phyloP scores from a whole-genome alignment of 73 alveolate species.

The Paramecium tetraurelia region DNA sequence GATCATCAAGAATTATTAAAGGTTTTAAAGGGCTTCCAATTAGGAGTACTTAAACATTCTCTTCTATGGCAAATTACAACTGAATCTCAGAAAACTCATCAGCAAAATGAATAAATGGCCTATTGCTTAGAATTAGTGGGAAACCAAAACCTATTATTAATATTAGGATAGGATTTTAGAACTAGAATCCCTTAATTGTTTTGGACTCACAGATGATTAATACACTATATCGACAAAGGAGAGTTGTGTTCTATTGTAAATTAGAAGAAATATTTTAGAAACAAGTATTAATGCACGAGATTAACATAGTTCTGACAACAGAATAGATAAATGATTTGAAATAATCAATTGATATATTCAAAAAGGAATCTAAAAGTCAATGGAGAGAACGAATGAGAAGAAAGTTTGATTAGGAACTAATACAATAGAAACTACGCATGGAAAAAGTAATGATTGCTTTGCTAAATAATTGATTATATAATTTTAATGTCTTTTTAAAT shows the following conservation, averaged over 20 bases:
- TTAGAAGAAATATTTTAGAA: not conserved
- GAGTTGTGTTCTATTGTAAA: not conserved
- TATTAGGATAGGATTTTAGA: not conserved
- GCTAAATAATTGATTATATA: conserved; percentile 4
- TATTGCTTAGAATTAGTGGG: not conserved
- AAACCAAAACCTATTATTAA: not conserved
- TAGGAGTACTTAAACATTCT: not conserved
- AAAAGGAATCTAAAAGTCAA: not conserved
- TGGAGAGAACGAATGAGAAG: conserved; percentile 8
- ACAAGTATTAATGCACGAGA: not conserved
- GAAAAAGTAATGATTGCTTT: conserved; percentile 1
- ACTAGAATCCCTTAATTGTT: not conserved
- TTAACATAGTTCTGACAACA: not conserved
- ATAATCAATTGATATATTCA: not conserved
- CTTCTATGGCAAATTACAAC: not conserved
- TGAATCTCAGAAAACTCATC: not conserved
- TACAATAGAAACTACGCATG: not conserved
- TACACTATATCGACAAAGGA: not conserved
- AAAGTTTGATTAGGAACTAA: not conserved
- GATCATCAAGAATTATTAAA: not conserved
- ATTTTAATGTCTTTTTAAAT: conserved; percentile 12
- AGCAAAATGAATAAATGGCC: conserved; percentile 17
- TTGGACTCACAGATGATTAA: not conserved
- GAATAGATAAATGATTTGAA: not conserved
- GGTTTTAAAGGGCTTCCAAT: conserved; percentile 9